Conservation (phyloP, 129 eudicot genomes). For the Artemisia tridentata region DNA sequence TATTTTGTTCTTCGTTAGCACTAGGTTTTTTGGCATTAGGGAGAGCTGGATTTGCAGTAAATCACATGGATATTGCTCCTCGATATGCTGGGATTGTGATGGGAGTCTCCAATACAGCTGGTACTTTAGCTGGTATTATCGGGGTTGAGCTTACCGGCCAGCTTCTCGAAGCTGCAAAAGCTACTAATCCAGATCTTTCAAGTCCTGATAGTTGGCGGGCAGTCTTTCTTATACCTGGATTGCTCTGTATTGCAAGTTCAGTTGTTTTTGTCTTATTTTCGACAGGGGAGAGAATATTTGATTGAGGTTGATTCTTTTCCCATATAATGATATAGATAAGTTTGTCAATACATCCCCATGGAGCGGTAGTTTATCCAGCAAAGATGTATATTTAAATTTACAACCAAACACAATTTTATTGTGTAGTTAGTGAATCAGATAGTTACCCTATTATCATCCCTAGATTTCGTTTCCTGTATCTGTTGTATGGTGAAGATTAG, state of each 20-base stretch:
- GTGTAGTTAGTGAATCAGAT: conserved; percentile 18
- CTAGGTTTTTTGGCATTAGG: conserved; percentile 89
- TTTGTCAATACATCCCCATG: conserved; percentile 14
- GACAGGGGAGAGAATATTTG: conserved; percentile 84
- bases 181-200: conserved; percentile 53
- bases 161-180: conserved; percentile 87
- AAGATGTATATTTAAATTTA: conserved; percentile 18
- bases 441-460: conserved; percentile 6
- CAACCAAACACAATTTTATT: conserved; percentile 12
- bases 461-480: conserved; percentile 12
- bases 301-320: conserved; percentile 39
- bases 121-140: conserved; percentile 74
- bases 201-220: conserved; percentile 82
- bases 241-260: conserved; percentile 68
- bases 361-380: conserved; percentile 2
- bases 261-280: conserved; percentile 58
- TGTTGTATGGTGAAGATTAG: neutral
- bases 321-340: conserved; percentile 9
- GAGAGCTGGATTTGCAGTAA: conserved; percentile 93
- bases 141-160: conserved; percentile 83
- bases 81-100: conserved; percentile 85
- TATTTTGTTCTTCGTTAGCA: conserved; percentile 72
- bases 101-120: conserved; percentile 94
- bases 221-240: conserved; percentile 72
- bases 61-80: conserved; percentile 93